These are phyloP conservation scores for Cladosporium sp. DNA, from an alignment of 2,329 filamentous ascomycete species.

Conservation along the genomic window DNA sequence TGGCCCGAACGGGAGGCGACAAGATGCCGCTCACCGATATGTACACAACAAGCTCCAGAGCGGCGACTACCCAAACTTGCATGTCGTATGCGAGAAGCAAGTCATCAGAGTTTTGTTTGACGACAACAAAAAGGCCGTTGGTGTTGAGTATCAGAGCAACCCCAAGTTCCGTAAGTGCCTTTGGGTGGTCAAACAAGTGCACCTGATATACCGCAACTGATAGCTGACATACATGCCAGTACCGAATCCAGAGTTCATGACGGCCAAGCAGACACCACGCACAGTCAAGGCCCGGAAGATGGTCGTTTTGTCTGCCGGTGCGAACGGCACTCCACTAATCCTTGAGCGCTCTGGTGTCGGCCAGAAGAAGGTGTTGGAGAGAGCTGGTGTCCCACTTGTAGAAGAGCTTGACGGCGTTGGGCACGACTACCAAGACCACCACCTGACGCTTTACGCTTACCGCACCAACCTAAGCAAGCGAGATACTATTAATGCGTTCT, in stretches of 20 bases:
- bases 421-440: conserved; percentile 58
- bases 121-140: conserved; percentile 53
- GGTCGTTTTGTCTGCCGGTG: conserved; percentile 55
- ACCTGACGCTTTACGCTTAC: conserved; percentile 58
- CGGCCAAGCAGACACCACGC: conserved; percentile 44
- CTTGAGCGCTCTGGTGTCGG: conserved; percentile 67
- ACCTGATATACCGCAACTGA: neutral
- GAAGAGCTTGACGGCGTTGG: conserved; percentile 56
- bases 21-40: conserved; percentile 60
- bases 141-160: conserved; percentile 57
- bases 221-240: conserved; percentile 2
- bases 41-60: conserved; percentile 55
- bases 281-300: conserved; percentile 57
- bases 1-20: conserved; percentile 55
- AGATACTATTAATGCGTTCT: conserved; percentile 58
- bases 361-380: conserved; percentile 50
- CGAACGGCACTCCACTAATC: conserved; percentile 56
- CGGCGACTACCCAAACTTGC: conserved; percentile 58
- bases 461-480: conserved; percentile 47
- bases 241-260: conserved; percentile 33
- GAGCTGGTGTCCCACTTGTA: conserved; percentile 49
- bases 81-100: conserved; percentile 59
- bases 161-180: conserved; percentile 43
- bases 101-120: conserved; percentile 49
- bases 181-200: neutral